Evolutionary conservation across 129 eudicot genomes (phyloP), one percentile per base, ranked within the genome.

Genomic region (Pseudognaphalium luteoalbum): DNA sequence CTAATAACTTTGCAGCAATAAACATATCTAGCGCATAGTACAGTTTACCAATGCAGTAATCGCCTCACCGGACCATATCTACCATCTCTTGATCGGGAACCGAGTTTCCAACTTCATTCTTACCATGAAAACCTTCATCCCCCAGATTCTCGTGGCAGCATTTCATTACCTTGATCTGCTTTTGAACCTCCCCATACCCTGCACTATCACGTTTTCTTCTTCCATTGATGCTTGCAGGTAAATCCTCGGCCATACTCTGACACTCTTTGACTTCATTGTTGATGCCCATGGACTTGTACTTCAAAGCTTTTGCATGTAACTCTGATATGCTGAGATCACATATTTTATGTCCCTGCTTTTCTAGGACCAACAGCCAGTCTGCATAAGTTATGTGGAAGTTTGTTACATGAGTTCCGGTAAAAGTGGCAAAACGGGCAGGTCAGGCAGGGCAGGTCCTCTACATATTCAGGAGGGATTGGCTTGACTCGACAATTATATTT

Each of bases 351-450:
- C 92, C 96, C 10, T 80, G 83, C 42, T 82, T 80, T 76, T 87
- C 89, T 34, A 90, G 80, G 65, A 72, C 76, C 70, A 85, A 73
- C 22, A 90, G 76, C 90, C 92, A 87, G 33, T 69, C 96, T 90
- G 87, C 59, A 77, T 76, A 21, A 68, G 72, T 68, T 25, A 35
- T 54, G 57, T 41, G 67, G 39, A 51, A 16, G 3, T 17, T 19
- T 57, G 62, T 65, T 65, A 65, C 47, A 33, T 65, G 17, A 10
- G 54, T 61, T 63, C 7, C 19, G 8, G 37, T 37, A 34, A 14
- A 15, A 16, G 3, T 63, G 8, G 51, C 44, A 65, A 65, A 29
- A 65, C 12, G n/a, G 44, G 19, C 9, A 6, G 22, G 44, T 22
- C 21, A 63, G 20, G 41, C 68, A 63, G 8, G 21, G 4, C 25